Evolutionary conservation across 2,329 filamentous ascomycete genomes (phyloP).

Genomic region (Hymenoscyphus occultus): DNA sequence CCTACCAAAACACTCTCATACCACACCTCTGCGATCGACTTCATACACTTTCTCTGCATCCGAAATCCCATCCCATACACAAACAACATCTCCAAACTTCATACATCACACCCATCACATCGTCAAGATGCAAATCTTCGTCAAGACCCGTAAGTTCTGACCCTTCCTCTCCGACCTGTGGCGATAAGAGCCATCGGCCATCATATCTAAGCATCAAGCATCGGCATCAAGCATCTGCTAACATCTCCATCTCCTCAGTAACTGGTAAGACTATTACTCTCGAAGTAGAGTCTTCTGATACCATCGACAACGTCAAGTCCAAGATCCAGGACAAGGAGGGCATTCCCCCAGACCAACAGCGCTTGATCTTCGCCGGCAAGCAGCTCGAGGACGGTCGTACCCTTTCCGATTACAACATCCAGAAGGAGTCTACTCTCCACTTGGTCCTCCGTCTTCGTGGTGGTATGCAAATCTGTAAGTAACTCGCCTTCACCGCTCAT

Average conservation of each 20-base stretch:
- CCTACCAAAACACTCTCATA: background rate
- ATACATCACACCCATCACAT: constrained; percentile 9
- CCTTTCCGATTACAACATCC: constrained; percentile 89
- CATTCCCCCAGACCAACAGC: constrained; percentile 94
- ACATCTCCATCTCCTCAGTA: constrained; percentile 54
- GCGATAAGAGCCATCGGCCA: constrained; percentile 40
- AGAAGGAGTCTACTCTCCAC: constrained; percentile 86
- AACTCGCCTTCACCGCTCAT: constrained; percentile 47
- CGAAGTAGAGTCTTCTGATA: constrained; percentile 99
- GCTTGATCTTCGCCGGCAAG: constrained; percentile 93
- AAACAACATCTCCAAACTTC: constrained; percentile 2
- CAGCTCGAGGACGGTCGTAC: constrained; percentile 94
- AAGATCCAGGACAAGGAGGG: constrained; percentile 99
- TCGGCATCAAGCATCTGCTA: constrained; percentile 62
- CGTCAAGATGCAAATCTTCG: constrained; percentile 86
- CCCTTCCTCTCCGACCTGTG: constrained; percentile 25
- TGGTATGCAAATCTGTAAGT: constrained; percentile 74
- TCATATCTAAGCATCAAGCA: constrained; percentile 52
- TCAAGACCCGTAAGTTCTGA: constrained; percentile 79
- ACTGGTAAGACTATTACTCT: constrained; percentile 98
- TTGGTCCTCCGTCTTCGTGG: constrained; percentile 83
- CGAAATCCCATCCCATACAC: constrained; percentile 7
- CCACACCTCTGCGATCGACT: constrained; percentile 5
- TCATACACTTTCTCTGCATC: constrained; percentile 1
- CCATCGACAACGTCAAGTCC: constrained; percentile 97